A percentile compares a stretch with the other conserved stretches of the same genome.
These are phyloP conservation scores for Chamaecrista fasciculata DNA, from an alignment of 306 rosid genomes.

Conservation along the genomic window DNA sequence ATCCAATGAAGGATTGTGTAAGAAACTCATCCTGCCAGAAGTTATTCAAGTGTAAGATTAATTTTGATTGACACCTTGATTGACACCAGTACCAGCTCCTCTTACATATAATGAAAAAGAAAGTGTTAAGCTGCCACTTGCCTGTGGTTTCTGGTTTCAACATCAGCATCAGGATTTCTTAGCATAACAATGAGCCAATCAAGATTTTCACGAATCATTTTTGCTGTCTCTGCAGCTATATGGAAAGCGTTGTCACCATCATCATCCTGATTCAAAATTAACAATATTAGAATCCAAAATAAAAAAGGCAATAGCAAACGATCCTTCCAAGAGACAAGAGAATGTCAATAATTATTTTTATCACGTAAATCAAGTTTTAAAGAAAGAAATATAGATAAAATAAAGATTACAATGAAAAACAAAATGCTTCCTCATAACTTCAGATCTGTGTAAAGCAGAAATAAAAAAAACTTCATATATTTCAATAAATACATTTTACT, in stretches of 20 bases:
- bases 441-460: slow-evolving; percentile 13
- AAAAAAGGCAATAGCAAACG: background rate
- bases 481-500: slow-evolving; percentile 3
- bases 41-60: too few relatives aligned
- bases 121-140: slow-evolving; percentile 31
- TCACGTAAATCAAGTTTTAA: background rate
- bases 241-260: slow-evolving; percentile 97
- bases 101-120: too few relatives aligned
- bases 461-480: background rate
- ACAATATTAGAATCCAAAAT: slow-evolving; percentile 28
- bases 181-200: slow-evolving; percentile 95
- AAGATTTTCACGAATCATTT: slow-evolving; percentile 96
- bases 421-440: background rate
- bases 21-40: too few relatives aligned
- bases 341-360: slow-evolving; percentile 20
- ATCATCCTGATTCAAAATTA: slow-evolving; percentile 62
- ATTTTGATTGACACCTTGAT: too few relatives aligned
- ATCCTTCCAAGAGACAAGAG: slow-evolving; percentile 5
- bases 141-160: slow-evolving; percentile 95
- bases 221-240: slow-evolving; percentile 93
- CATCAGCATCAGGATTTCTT: slow-evolving; percentile 72
- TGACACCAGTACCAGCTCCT: too few relatives aligned
- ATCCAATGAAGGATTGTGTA: too few relatives aligned
- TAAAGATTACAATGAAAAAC: slow-evolving; percentile 3
- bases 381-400: background rate